Evolutionary conservation across 179 eudicot species (phyloP).

Genomic region (Drosera spatulata): DNA sequence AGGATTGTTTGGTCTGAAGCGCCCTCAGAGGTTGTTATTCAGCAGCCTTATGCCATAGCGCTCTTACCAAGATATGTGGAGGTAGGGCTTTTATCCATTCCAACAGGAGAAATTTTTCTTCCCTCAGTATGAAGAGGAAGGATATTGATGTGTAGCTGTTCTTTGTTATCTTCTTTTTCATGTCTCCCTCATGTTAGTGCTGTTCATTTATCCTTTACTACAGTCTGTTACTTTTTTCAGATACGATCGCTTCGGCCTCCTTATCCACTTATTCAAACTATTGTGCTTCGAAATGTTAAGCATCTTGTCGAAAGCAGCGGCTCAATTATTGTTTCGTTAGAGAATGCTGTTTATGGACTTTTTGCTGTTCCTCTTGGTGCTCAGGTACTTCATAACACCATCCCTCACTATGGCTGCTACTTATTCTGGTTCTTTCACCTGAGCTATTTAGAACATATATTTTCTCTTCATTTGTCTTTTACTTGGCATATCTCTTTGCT

Average conservation of each 20-base stretch:
- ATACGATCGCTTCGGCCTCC: slow-evolving; percentile 93
- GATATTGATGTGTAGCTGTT: neutral
- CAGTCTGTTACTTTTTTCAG: slow-evolving; percentile 30
- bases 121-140: neutral
- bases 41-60: slow-evolving; percentile 85
- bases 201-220: slow-evolving; percentile 6
- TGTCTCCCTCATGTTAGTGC: neutral
- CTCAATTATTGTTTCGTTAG: slow-evolving; percentile 59
- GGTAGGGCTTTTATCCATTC: slow-evolving; percentile 31
- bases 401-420: too few relatives aligned
- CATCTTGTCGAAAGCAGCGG: slow-evolving; percentile 44
- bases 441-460: too few relatives aligned
- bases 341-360: slow-evolving; percentile 72
- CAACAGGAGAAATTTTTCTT: neutral
- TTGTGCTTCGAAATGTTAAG: slow-evolving; percentile 76
- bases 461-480: too few relatives aligned
- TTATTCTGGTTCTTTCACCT: too few relatives aligned
- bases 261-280: slow-evolving; percentile 87
- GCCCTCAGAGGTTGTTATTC: slow-evolving; percentile 63
- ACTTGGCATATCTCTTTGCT: too few relatives aligned
- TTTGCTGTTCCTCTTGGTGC: slow-evolving; percentile 99
- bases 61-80: slow-evolving; percentile 92
- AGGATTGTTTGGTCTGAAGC: slow-evolving; percentile 97
- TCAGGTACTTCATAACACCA: slow-evolving; percentile 41
- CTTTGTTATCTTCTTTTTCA: slow-evolving; percentile 1